These are phyloP conservation scores for Monarda citriodora DNA, from an alignment of 305 asterid species.

Conservation along the genomic window DNA sequence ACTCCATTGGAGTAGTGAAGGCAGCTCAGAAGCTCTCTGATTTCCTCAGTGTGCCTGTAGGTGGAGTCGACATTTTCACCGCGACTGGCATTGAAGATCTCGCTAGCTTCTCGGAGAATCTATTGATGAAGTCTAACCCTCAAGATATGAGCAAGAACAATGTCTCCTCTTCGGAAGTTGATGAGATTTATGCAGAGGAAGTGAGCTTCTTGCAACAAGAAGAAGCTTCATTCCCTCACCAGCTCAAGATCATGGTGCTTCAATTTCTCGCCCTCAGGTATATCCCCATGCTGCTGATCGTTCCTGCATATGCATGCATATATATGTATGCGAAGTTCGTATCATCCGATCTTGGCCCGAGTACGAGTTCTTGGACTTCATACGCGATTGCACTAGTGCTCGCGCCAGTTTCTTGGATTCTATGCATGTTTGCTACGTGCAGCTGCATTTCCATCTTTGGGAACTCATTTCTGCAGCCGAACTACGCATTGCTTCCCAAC, in stretches of 20 bases:
- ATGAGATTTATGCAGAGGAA: constrained; percentile 31
- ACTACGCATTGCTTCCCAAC: constrained; percentile 58
- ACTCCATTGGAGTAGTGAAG: constrained; percentile 88
- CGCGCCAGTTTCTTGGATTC: constrained; percentile 71
- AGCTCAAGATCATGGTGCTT: constrained; percentile 35
- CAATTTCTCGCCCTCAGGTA: constrained; percentile 59
- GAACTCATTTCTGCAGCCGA: constrained; percentile 71
- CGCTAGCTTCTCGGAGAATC: constrained; percentile 63
- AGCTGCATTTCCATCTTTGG: constrained; percentile 58
- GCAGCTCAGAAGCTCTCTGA: constrained; percentile 91
- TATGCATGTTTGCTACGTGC: constrained; percentile 70
- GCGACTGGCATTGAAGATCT: constrained; percentile 81
- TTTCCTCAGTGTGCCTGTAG: constrained; percentile 79
- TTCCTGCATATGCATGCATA: constrained; percentile 57
- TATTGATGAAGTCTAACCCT: constrained; percentile 53
- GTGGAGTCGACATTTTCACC: constrained; percentile 83
- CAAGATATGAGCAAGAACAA: constrained; percentile 23
- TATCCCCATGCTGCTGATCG: constrained; percentile 44
- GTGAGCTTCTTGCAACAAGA: constrained; percentile 22
- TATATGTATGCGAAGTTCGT: constrained; percentile 37
- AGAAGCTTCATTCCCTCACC: constrained; percentile 41
- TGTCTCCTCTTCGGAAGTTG: background rate
- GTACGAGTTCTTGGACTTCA: constrained; percentile 34
- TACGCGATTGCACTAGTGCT: constrained; percentile 38
- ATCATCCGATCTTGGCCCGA: constrained; percentile 16